Base-by-base conservation (phyloP, 2,329 filamentous ascomycete species). In the Byssoonygena ceratinophila region DNA sequence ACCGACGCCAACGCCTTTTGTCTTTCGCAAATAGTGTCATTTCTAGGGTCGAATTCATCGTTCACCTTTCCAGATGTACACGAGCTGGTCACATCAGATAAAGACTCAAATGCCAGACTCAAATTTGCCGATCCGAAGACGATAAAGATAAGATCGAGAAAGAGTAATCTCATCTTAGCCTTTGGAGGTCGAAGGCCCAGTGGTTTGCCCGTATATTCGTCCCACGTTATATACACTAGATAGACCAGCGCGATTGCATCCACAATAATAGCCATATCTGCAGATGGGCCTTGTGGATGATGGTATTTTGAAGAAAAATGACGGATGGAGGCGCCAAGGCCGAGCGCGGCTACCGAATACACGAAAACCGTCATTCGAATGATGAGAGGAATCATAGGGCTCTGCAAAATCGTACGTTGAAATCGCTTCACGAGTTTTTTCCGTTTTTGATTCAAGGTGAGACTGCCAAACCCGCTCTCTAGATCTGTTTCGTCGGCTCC, bases 101-200 rank as follows among this genome's bases (percentile, higher is more conserved):
- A 73, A 7, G 87, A 85, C 64, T 87, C 85, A 66, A 96, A 95
- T 1, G 91, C 90, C 58, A 98, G 74, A 37, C 87, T 86, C 23
- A 94, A 79, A 70, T 95, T 97, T 48, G 90, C 89, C 3, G 90
- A 89, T 68, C 95, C 91, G 72, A 98, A 95, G 39, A 97, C 90
- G 63, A 98, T 95, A 66, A 98, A 98, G 63, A 96, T 83, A 2
- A 98, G 76, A 69, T 98, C 92, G 53, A 95, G 79, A 51, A 98
- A 80, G 55, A 97, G 86, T 46, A 98, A 80, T 12, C 86, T 82
- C 58, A 94, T 85, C 67, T 98, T 98, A 46, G 87, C 84, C 53
- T 83, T 83, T 8, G 88, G 82, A 5, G 83, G 83, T 40, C 94
- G 85, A 55, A 98, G 74, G 1, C 92, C 92, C 18, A 98, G 75